phyloP scores from a whole-genome alignment of 768 basidiomycete genomes.

The Termitomyces sp. region DNA sequence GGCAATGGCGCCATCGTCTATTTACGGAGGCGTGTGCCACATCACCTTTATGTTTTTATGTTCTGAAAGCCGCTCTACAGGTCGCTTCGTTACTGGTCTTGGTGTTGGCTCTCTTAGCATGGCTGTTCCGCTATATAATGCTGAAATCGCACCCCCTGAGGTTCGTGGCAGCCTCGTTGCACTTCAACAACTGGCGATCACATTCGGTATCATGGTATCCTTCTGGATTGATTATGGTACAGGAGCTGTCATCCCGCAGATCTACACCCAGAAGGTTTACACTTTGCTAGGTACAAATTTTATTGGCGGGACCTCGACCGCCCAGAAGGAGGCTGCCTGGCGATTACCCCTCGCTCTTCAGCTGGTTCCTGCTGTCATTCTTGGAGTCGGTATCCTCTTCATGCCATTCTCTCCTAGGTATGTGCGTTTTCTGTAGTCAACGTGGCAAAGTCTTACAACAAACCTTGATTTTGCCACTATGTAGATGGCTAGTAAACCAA shows the following conservation, averaged over 20 bases:
- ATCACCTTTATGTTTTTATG: neutral
- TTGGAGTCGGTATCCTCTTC: slow-evolving; percentile 65
- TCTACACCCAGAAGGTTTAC: slow-evolving; percentile 28
- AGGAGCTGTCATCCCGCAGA: neutral
- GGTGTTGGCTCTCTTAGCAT: slow-evolving; percentile 79
- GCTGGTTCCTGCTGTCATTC: slow-evolving; percentile 64
- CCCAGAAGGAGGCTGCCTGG: slow-evolving; percentile 69
- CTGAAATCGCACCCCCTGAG: slow-evolving; percentile 69
- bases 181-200: slow-evolving; percentile 78
- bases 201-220: slow-evolving; percentile 69
- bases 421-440: neutral
- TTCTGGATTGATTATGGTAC: slow-evolving; percentile 49
- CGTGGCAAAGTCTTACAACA: neutral
- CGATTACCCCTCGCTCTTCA: slow-evolving; percentile 70
- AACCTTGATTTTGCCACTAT: neutral
- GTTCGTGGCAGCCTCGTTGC: slow-evolving; percentile 78
- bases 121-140: slow-evolving; percentile 79
- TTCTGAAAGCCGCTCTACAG: slow-evolving; percentile 19
- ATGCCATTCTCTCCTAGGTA: slow-evolving; percentile 78
- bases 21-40: slow-evolving; percentile 47
- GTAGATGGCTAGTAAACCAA: slow-evolving; percentile 70
- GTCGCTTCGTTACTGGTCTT: slow-evolving; percentile 74
- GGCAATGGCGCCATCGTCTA: slow-evolving; percentile 50
- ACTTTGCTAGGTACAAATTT: slow-evolving; percentile 55
- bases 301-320: slow-evolving; percentile 54